Evolutionary conservation across 768 basidiomycete genomes (phyloP).

Genomic region (Daedaleopsis sinensis): DNA sequence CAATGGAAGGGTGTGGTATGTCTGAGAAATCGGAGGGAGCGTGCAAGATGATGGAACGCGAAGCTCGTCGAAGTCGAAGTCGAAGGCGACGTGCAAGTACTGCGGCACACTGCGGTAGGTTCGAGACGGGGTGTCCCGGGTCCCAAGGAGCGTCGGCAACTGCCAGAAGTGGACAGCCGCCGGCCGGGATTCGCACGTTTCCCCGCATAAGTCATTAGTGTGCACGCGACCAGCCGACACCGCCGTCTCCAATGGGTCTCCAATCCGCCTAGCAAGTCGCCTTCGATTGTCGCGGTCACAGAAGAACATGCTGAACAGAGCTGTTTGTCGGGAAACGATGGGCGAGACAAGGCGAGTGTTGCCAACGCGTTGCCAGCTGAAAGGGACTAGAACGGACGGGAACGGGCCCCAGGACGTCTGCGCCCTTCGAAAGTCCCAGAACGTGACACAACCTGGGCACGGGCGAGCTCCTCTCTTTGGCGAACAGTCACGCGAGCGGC

Average conservation of each 20-base stretch:
- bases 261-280: no score
- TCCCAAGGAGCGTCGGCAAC: conserved; percentile 8
- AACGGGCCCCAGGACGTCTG: background rate
- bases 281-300: no score
- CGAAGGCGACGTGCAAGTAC: no score
- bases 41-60: background rate
- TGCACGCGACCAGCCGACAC: no score
- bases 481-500: conserved; percentile 22
- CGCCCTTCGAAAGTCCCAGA: conserved; percentile 16
- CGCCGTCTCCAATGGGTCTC: no score
- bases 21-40: background rate
- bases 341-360: background rate
- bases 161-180: conserved; percentile 1
- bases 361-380: background rate
- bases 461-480: background rate
- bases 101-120: no score
- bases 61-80: background rate
- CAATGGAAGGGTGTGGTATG: background rate
- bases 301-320: no score
- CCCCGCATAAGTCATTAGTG: conserved; percentile 30
- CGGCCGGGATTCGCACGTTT: conserved; percentile 25
- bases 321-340: no score
- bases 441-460: conserved; percentile 3
- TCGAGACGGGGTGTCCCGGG: conserved; percentile 2
- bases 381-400: conserved; percentile 18